Evolutionary conservation across 441 rosid genomes (phyloP), one percentile per base, ranked within the genome.

Genomic region (Bocquillonia castaneifolia): DNA sequence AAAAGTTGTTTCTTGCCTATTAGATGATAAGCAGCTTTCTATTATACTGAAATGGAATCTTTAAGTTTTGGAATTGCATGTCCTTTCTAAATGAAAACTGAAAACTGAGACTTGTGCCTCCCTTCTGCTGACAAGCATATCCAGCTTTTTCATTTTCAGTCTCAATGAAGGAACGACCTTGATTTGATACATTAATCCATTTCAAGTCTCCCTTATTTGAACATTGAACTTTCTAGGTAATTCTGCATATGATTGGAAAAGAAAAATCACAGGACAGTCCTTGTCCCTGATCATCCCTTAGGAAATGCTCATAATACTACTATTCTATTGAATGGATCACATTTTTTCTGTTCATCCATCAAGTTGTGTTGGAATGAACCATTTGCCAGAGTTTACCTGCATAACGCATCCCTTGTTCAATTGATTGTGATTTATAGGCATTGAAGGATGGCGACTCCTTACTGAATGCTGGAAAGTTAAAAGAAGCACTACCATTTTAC

Each of bases 401-500:
- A 14, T 20, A 64, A n/a, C 59, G 26, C 59, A 50, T 69, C 12
- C 2, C 62, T 73, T 61, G 74, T 53, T 70, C 63, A 65, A 31
- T 29, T 74, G 4, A 55, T 66, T 59, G 59, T 59, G 48, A 73
- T 71, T 69, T 72, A 69, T 79, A 90, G 98, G 86, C 76, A 54
- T 67, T 90, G 80, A 81, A 81, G 54, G 84, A 87, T 36, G 97
- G 94, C 17, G 83, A 90, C 75, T 77, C 85, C 42, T 81, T 89
- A 73, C 86, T 93, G 98, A 85, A 87, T 75, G 78, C 83, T 36
- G 97, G 97, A 72, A 85, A 77, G 77, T 92, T 93, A 54, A 81
- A 86, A 73, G 92, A 89, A 68, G 92, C 97, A 56, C 45, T 93
- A 63, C 78, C 87, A 2, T 86, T 66, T 73, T 93, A 84, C 66